Base-by-base conservation (phyloP, 257 asterid species). In the Capsicum pubescens region DNA sequence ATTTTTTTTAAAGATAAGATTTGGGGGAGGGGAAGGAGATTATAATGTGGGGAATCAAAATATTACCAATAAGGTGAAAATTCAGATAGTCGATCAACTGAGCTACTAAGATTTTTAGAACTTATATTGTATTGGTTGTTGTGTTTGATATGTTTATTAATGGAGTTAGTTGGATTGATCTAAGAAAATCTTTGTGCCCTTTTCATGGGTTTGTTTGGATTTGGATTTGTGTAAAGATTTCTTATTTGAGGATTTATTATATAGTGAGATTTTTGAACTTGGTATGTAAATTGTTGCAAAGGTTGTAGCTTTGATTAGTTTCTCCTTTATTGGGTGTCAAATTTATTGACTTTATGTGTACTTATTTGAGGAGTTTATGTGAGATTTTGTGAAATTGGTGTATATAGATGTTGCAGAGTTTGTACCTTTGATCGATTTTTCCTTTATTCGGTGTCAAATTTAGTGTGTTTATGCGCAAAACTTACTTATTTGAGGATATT, bases 161-260 rank as follows among this genome's bases (percentile, higher is more conserved):
- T 48, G 11, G 58, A 11, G 58, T 54, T 54, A 11, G 16, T 54
- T 54, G 16, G 55, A 2, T 50, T 50, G 55, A 50, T 50, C 55
- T 50, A 50, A 50, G 55, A 50, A 50, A 8, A 8, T 50, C 11
- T 50, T 11, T 50, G 12, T 9, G 46, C 16, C 58, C 58, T 54
- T 67, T 67, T 68, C 50, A 68, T 68, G 76, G 76, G 76, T 36
- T 12, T 68, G 21, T 36, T 36, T 68, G 76, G 76, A 68, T 68
- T 68, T 68, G 76, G 76, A 21, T 36, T 54, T 64, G 32, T 64
- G 44, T 3, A 26, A 19, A 35, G 15, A 35, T 16, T 26, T 11
- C 70, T 16, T 36, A 57, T 36, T 32, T 77, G 46, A 55, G 60
- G 19, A 21, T 48, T 74, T 74, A 26, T 5, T 26, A 19, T 74